Evolutionary conservation across 345 rosid genomes (phyloP).

Genomic region (Garcia nutans): DNA sequence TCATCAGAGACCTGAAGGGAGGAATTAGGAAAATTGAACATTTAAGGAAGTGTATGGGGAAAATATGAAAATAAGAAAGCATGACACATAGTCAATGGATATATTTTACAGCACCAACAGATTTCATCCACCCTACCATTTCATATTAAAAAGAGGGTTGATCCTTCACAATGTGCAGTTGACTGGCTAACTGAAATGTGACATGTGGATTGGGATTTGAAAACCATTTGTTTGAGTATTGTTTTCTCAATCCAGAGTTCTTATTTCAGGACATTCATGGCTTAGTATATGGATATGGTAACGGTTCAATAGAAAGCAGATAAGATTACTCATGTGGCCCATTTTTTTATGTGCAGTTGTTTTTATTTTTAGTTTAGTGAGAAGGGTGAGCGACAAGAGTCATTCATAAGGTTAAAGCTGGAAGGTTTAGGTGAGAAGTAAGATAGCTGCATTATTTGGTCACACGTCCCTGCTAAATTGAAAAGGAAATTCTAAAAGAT

Average conservation of each 20-base stretch:
- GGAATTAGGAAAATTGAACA: conserved; percentile 15
- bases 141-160: not conserved
- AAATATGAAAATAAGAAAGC: not conserved
- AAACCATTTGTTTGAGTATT: not conserved
- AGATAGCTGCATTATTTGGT: not conserved
- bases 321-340: not conserved
- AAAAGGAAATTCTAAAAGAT: not conserved
- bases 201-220: not conserved
- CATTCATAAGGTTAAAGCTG: not conserved
- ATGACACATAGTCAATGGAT: not conserved
- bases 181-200: not conserved
- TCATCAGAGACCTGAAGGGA: conserved; percentile 67
- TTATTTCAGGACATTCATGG: not conserved
- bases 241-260: not conserved
- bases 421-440: not conserved
- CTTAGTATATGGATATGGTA: not conserved
- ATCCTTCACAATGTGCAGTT: not conserved
- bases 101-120: not conserved
- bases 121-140: conserved; percentile 5
- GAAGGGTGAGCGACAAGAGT: too few species aligned
- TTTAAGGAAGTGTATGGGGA: not conserved
- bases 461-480: not conserved
- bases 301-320: not conserved
- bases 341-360: not conserved
- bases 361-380: not conserved